Evolutionary conservation across 78 protist species (phyloP), one percentile per base, ranked within the genome.

Genomic region (Bodo saltans): DNA sequence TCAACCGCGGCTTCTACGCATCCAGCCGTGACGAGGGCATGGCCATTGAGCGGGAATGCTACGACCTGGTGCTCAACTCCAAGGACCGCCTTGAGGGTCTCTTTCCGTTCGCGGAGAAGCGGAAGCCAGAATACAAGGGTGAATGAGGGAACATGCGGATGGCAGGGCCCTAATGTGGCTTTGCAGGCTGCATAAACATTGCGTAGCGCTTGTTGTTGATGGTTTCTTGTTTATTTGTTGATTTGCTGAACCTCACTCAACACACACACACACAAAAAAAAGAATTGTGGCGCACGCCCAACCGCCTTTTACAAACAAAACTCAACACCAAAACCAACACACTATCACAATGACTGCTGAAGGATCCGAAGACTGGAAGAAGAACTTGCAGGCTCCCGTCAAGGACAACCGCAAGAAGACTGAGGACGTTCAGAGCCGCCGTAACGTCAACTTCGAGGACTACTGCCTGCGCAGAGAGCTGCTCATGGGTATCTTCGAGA

Each of bases 401-500:
- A 17, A 38, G 39, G 93, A 88, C 79, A 2, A n/a, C 38, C 79
- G 93, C 28, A n/a, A 70, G 34, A 47, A 86, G 71, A 86, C 92
- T 12, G 74, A 94, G 85, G 99, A 97, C 79, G 99, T 97, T 32
- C 95, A 95, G 38, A 83, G 84, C 8, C 94, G 97, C 32, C 91
- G 91, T 35, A 96, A 96, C 1, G 86, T 86, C 83, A 88, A 90
- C 35, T 97, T 95, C 68, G 97, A 93, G 85, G 99, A 97, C 85
- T 96, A 88, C 42, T 83, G 35, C 53, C 85, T 98, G 73, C 94
- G 95, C 91, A 83, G 97, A 2, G 99, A 96, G 68, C 93, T 98
- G 60, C 90, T 96, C 52, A 88, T 89, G 90, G 99, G 99, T 73
- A 95, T 98, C 52, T 95, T 82, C 88, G 99, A 94, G 85, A 92